Base-by-base conservation (phyloP, 2,329 filamentous ascomycete genomes). In the Fusarium coffeatum region DNA sequence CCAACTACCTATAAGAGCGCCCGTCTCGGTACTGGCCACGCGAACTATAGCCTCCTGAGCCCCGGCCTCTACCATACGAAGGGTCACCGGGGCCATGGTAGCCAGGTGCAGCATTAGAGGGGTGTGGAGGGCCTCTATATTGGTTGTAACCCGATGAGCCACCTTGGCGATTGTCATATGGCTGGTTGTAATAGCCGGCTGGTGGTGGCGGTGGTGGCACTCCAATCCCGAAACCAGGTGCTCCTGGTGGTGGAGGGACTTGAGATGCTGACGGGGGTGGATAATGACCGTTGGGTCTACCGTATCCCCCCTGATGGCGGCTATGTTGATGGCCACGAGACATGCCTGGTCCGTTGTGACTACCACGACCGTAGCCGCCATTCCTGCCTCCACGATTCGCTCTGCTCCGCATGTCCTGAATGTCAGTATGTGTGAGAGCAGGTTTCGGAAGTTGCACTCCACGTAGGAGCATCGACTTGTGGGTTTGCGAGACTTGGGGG, bases 401-500 rank as follows among this genome's bases (percentile, higher is more conserved):
- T 77, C 91, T 90, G 55, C 87, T 86, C 76, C 89, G 89, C 45
- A 94, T 87, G 10, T 87, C 85, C 69, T 94, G 91, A 56, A 95
- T 89, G 76, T 98, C 94, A 62, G 87, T 88, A 34, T 88, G 86
- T 60, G 92, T 92, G 2, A 99, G 87, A 12, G 89, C 91, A 3
- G 93, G 89, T 3, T 86, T 82, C 7, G 92, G 89, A 59, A 94
- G 86, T 73, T 91, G 89, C 41, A 94, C 90, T 15, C 96, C 96
- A 5, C 93, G 90, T 37, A 99, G 86, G 16, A 99, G 87, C 92
- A 97, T 97, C 8, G 94, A 98, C 78, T 98, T 98, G 82, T 99
- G 96, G 7, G 89, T 83, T 73, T 93, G 87, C 12, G 84, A 85
- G 20, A 88, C 89, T 42, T 86, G 84, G 1, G 95, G 94, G 81